phyloP scores from a whole-genome alignment of 2,329 filamentous ascomycete genomes.

The Emergomyces orientalis region DNA sequence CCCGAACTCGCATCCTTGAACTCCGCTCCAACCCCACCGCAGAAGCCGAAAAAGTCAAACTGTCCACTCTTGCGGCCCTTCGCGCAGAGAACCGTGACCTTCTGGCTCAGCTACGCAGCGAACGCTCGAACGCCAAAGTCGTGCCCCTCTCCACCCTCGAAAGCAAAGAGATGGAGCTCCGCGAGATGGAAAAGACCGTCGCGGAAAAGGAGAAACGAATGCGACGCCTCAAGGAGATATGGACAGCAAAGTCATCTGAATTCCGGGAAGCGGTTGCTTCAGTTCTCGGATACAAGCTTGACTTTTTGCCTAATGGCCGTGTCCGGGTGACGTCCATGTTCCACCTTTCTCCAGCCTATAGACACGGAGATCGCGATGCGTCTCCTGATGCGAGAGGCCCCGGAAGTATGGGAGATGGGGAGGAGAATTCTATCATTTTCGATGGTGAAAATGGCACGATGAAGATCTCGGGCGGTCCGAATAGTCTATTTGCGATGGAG shows the following conservation, averaged over 20 bases:
- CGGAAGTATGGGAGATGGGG: constrained; percentile 38
- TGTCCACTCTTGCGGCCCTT: constrained; percentile 65
- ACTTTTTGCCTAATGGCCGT: constrained; percentile 94
- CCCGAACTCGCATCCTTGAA: constrained; percentile 72
- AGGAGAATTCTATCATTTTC: constrained; percentile 61
- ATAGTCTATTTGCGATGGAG: constrained; percentile 74
- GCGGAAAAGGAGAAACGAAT: constrained; percentile 69
- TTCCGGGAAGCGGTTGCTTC: constrained; percentile 92
- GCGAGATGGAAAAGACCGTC: constrained; percentile 60
- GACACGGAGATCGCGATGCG: constrained; percentile 38
- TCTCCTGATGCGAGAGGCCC: constrained; percentile 50
- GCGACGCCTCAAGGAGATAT: constrained; percentile 82
- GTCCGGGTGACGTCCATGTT: constrained; percentile 85
- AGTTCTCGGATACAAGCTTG: constrained; percentile 86
- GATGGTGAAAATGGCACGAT: constrained; percentile 92
- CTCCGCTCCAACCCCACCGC: constrained; percentile 88
- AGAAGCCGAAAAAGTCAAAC: constrained; percentile 74
- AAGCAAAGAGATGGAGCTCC: constrained; percentile 64
- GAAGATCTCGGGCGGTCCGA: constrained; percentile 89
- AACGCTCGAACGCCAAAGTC: constrained; percentile 44
- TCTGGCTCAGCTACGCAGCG: constrained; percentile 57
- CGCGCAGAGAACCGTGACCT: constrained; percentile 77
- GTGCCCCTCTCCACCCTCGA: constrained; percentile 71
- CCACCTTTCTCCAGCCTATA: constrained; percentile 52
- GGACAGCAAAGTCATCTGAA: constrained; percentile 80